Conservation (phyloP, 148 eudicot species). For the Nepenthes gracilis region DNA sequence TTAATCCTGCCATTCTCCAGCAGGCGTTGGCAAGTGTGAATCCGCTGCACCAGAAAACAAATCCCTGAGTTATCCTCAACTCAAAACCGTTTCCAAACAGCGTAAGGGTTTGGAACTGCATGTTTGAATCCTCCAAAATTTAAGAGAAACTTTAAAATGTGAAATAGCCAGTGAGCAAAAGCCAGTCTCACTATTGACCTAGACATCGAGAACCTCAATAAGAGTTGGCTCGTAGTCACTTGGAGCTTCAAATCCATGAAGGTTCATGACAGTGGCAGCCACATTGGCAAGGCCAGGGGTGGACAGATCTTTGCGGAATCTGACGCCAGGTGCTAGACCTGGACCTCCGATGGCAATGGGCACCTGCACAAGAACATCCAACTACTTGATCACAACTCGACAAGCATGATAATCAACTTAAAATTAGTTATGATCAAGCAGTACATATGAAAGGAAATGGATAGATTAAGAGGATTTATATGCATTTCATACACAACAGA, state of each 20-base stretch:
- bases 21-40: background rate
- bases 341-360: conserved; percentile 96
- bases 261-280: conserved; percentile 87
- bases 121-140: background rate
- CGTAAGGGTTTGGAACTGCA: background rate
- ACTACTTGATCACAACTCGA: too few relatives aligned
- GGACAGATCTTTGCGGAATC: conserved; percentile 78
- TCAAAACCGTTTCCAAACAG: background rate
- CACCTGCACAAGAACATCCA: conserved; percentile 31
- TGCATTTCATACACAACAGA: background rate
- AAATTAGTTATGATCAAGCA: too few relatives aligned
- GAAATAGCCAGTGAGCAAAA: background rate
- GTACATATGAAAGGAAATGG: too few relatives aligned
- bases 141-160: background rate
- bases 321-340: conserved; percentile 64
- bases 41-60: background rate
- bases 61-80: background rate
- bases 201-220: conserved; percentile 62
- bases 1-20: background rate
- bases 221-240: conserved; percentile 75
- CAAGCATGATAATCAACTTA: too few relatives aligned
- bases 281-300: conserved; percentile 81
- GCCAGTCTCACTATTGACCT: background rate
- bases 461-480: background rate
- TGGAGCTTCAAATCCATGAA: conserved; percentile 81